Percentiles rank a stretch among this genome's conserved stretches.
Conservation (phyloP, 1,284 basidiomycete genomes). For the Neotropicomus parvogracilis region DNA sequence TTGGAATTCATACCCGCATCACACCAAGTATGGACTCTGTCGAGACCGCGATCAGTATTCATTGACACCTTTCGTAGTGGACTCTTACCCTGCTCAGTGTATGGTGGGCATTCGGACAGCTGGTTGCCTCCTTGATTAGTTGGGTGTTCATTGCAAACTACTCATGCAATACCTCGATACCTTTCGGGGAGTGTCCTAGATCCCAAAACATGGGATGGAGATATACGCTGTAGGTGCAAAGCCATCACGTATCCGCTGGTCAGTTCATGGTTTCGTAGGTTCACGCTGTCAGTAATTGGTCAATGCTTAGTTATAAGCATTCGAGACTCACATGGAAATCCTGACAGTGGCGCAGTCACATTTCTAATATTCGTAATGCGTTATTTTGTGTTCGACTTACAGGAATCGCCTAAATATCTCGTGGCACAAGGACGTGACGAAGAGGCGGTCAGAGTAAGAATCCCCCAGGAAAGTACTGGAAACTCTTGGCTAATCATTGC, state of each 20-base stretch:
- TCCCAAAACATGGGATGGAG: slow-evolving; percentile 59
- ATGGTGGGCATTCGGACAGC: slow-evolving; percentile 64
- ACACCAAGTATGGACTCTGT: slow-evolving; percentile 38
- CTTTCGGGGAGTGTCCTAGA: slow-evolving; percentile 39
- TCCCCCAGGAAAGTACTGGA: background rate
- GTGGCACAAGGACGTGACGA: slow-evolving; percentile 53
- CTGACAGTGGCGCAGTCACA: slow-evolving; percentile 42
- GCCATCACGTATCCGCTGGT: background rate
- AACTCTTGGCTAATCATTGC: background rate
- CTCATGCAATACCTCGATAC: slow-evolving; percentile 37
- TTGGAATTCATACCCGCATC: slow-evolving; percentile 53
- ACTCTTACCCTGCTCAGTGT: slow-evolving; percentile 61
- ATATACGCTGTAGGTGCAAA: slow-evolving; percentile 47
- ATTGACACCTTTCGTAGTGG: slow-evolving; percentile 39
- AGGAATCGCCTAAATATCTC: slow-evolving; percentile 60
- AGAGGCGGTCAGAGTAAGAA: slow-evolving; percentile 47
- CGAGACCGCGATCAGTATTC: background rate
- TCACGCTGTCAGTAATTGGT: slow-evolving; percentile 36
- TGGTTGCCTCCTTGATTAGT: slow-evolving; percentile 48
- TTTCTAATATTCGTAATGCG: slow-evolving; percentile 45
- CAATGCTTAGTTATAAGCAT: background rate
- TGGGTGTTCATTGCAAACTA: slow-evolving; percentile 52
- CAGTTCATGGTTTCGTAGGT: slow-evolving; percentile 26
- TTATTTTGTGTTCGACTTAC: slow-evolving; percentile 45
- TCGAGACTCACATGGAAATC: slow-evolving; percentile 1